Conservation (phyloP, 495 filamentous ascomycete genomes). For the Penicillium flavigenum region DNA sequence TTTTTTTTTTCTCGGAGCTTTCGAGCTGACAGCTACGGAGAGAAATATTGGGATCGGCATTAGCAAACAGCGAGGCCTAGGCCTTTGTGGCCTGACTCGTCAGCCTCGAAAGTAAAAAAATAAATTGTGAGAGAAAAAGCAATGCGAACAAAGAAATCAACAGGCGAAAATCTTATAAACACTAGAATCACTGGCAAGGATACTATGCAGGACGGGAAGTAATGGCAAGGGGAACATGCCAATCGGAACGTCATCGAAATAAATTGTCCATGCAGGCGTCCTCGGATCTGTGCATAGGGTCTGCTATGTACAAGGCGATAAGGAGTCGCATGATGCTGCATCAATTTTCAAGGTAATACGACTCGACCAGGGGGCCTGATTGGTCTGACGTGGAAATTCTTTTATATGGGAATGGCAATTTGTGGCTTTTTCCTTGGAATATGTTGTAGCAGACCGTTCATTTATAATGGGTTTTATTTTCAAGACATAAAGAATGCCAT, state of each 20-base stretch:
- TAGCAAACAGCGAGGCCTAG: conserved; percentile 6
- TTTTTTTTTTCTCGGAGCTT: conserved; percentile 15
- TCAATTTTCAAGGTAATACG: neutral
- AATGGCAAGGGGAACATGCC: conserved; percentile 16
- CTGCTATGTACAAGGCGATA: neutral
- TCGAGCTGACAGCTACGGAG: conserved; percentile 13
- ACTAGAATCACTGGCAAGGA: conserved; percentile 14
- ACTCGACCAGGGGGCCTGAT: neutral
- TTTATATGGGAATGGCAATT: neutral
- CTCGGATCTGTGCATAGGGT: conserved; percentile 5
- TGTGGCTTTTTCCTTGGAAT: neutral
- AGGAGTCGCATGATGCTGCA: conserved; percentile 12
- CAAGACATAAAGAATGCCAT: conserved; percentile 15
- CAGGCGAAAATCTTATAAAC: conserved; percentile 2
- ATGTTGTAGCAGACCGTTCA: neutral
- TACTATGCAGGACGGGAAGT: conserved; percentile 21
- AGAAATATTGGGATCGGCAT: conserved; percentile 6
- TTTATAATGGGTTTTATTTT: conserved; percentile 3
- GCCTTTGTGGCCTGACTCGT: conserved; percentile 14
- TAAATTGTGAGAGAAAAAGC: neutral
- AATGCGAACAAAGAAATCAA: conserved; percentile 13
- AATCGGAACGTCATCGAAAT: conserved; percentile 12
- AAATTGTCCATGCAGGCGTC: conserved; percentile 12
- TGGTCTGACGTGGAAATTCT: neutral
- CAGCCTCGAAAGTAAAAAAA: conserved; percentile 1